Evolutionary conservation across 164 flowering plant genomes (phyloP).

Genomic region (Kingdonia uniflora): DNA sequence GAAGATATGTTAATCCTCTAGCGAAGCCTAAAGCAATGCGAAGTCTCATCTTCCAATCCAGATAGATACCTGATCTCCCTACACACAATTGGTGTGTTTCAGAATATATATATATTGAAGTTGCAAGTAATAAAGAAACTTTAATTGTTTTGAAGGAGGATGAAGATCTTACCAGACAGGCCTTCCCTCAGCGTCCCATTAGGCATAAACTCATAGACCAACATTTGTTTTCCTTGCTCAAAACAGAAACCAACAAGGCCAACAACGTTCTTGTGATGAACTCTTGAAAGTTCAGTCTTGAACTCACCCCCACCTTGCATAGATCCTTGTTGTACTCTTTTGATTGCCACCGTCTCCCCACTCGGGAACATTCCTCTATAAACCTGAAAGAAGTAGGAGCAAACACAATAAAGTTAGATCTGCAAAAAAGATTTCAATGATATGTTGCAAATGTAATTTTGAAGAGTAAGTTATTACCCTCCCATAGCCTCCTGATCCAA

Average conservation of each 20-base stretch:
- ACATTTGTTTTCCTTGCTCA: constrained; percentile 72
- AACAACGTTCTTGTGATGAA: constrained; percentile 73
- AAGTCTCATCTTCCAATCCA: constrained; percentile 77
- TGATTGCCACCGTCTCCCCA: constrained; percentile 50
- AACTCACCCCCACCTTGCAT: constrained; percentile 72
- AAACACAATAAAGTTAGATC: neutral
- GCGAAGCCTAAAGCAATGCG: constrained; percentile 67
- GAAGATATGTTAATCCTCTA: constrained; percentile 69
- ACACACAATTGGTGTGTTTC: constrained; percentile 1
- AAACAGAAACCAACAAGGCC: constrained; percentile 63
- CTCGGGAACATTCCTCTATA: constrained; percentile 47
- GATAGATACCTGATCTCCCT: constrained; percentile 52
- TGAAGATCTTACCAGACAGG: constrained; percentile 36
- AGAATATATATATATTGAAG: neutral
- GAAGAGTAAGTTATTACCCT: constrained; percentile 28
- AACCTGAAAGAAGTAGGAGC: constrained; percentile 26
- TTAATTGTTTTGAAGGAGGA: no score
- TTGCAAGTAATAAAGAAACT: neutral
- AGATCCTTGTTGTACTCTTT: constrained; percentile 71
- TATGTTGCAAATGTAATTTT: neutral
- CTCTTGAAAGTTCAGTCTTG: constrained; percentile 68
- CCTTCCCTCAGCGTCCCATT: constrained; percentile 56
- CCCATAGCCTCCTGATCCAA: constrained; percentile 75
- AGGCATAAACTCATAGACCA: constrained; percentile 60
- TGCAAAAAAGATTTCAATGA: no score